Evolutionary conservation across 2,329 filamentous ascomycete species (phyloP).

Genomic region (Botrytis squamosa): DNA sequence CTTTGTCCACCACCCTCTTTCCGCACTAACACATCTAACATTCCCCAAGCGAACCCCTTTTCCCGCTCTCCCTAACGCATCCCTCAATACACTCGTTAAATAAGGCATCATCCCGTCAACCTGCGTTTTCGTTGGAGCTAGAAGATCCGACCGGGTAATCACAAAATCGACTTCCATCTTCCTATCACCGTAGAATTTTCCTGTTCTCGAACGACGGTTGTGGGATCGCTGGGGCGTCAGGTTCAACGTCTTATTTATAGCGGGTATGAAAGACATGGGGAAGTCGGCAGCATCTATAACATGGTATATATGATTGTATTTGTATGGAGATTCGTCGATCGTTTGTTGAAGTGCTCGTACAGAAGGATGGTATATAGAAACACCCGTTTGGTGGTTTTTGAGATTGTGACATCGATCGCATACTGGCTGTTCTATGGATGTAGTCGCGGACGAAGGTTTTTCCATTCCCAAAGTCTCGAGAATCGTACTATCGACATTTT

Average conservation of each 20-base stretch:
- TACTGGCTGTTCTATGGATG: conserved; percentile 49
- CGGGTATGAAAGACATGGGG: conserved; percentile 85
- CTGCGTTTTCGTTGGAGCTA: conserved; percentile 79
- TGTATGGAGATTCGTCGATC: conserved; percentile 83
- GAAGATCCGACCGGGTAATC: conserved; percentile 81
- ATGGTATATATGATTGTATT: conserved; percentile 93
- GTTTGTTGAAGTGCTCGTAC: conserved; percentile 79
- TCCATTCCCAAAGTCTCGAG: conserved; percentile 24
- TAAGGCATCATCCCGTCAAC: conserved; percentile 87
- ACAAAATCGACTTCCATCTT: conserved; percentile 84
- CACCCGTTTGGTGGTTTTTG: conserved; percentile 69
- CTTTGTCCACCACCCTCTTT: conserved; percentile 86
- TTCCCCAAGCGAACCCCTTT: conserved; percentile 81
- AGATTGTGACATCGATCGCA: conserved; percentile 89
- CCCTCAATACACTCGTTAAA: conserved; percentile 71
- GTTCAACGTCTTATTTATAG: conserved; percentile 67
- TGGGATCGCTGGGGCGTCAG: conserved; percentile 72
- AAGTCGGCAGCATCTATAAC: conserved; percentile 95
- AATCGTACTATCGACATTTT: conserved; percentile 27
- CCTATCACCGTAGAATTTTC: conserved; percentile 64
- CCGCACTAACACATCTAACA: conserved; percentile 80
- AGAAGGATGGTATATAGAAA: conserved; percentile 75
- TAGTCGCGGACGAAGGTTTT: not conserved
- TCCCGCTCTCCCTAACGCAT: conserved; percentile 67
- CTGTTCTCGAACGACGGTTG: conserved; percentile 72